A percentile compares a stretch with the other conserved stretches of the same genome.
Conservation (phyloP, 306 rosid genomes). For the Canavalia gladiata region DNA sequence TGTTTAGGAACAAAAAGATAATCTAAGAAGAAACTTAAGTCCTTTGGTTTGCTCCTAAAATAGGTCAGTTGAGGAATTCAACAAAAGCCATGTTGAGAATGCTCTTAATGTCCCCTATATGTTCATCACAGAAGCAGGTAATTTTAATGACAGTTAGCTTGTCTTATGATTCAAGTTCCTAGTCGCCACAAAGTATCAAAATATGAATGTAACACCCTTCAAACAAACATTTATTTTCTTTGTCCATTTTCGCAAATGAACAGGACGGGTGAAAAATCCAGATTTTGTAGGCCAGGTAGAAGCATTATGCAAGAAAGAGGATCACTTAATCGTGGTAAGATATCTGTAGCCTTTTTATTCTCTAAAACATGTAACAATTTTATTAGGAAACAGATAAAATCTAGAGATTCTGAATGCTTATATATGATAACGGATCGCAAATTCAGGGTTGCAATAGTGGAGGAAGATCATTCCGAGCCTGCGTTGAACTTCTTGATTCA, state of each 20-base stretch:
- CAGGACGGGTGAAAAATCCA: conserved; percentile 53
- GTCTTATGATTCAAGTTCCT: conserved; percentile 15
- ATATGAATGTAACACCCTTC: background rate
- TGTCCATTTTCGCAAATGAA: conserved; percentile 42
- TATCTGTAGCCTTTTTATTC: background rate
- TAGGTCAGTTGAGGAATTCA: conserved; percentile 54
- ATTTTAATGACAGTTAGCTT: background rate
- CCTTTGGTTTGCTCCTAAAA: background rate
- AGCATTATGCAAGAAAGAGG: conserved; percentile 48
- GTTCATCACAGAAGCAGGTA: conserved; percentile 54
- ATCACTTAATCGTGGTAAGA: conserved; percentile 50
- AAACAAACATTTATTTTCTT: conserved; percentile 21
- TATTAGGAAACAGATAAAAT: background rate
- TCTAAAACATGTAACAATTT: background rate
- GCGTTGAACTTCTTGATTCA: conserved; percentile 38
- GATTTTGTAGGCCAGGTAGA: conserved; percentile 48
- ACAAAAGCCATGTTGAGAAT: conserved; percentile 52
- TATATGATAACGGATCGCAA: conserved; percentile 35
- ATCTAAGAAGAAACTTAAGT: background rate
- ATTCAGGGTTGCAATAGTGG: conserved; percentile 53
- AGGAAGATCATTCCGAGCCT: conserved; percentile 47
- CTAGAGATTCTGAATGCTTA: background rate
- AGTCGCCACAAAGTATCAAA: background rate
- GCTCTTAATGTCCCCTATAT: conserved; percentile 51
- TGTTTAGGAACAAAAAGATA: background rate